phyloP scores from a whole-genome alignment of 768 basidiomycete species.

The Pulveroboletus ravenelii region DNA sequence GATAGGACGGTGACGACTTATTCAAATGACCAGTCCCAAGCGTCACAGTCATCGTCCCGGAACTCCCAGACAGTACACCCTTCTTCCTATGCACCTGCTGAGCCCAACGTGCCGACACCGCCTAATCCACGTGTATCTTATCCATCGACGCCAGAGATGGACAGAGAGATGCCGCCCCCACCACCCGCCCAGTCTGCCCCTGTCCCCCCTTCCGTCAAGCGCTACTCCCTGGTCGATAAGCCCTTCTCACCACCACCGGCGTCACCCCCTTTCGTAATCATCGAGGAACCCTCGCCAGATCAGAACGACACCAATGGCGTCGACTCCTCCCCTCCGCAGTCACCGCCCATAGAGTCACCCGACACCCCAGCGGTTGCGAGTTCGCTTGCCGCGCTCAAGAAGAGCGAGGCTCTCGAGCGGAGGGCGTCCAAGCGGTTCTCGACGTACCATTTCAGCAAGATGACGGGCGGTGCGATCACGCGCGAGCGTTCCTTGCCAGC shows the following conservation, averaged over 20 bases:
- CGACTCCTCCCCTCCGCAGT: constrained; percentile 30
- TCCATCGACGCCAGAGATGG: constrained; percentile 19
- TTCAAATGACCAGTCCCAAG: constrained; percentile 14
- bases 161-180: constrained; percentile 26
- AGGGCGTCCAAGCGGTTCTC: constrained; percentile 96
- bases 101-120: constrained; percentile 4
- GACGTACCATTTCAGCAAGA: constrained; percentile 89
- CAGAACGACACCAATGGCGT: constrained; percentile 27
- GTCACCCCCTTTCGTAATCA: constrained; percentile 47
- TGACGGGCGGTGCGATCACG: constrained; percentile 56
- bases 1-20: constrained; percentile 2
- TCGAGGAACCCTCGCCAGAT: constrained; percentile 27
- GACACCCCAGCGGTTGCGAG: constrained; percentile 64
- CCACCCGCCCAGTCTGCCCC: constrained; percentile 17
- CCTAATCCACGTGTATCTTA: constrained; percentile 7
- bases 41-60: constrained; percentile 13
- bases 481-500: constrained; percentile 45
- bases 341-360: constrained; percentile 36
- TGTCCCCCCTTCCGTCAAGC: constrained; percentile 67
- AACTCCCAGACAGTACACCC: constrained; percentile 10
- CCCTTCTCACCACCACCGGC: constrained; percentile 44
- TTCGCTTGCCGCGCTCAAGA: constrained; percentile 84
- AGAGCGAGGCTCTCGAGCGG: constrained; percentile 80
- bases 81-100: constrained; percentile 8
- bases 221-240: constrained; percentile 75